Evolutionary conservation across 2,329 filamentous ascomycete genomes (phyloP), one percentile per base, ranked within the genome.

Genomic region (Colletotrichum agaves): DNA sequence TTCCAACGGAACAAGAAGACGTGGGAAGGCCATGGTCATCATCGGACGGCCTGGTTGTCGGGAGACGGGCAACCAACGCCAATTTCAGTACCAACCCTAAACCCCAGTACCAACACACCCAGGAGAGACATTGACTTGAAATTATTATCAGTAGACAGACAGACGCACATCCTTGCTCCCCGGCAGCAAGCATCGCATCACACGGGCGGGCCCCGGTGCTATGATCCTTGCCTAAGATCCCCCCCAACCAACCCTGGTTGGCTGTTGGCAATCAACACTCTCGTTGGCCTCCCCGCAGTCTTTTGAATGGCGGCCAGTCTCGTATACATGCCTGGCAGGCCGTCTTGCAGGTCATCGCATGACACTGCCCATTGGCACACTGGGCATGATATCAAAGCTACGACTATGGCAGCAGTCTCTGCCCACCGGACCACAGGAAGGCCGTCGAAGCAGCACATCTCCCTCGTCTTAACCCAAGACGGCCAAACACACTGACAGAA

Each of bases 401-500:
- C 17, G 17, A n/a, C 39, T n/a, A 33, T 57, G 37, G 31, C 27
- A 67, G 33, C 49, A 57, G 53, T 52, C 23, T 17, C n/a, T 19
- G 37, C 19, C 47, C 21, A 35, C 35, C 13, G 44, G 35, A 35
- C 19, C 23, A 37, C 15, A 44, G 17, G 5, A 19, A 44, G 3
- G n/a, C 17, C 15, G n/a, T 17, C 3, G 50, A 53, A 33, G 37
- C 37, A 58, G 53, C 52, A 31, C 27, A 60, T 43, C 55, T 64
- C 53, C 47, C 41, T 64, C 64, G 53, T 63, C 57, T 64, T 65
- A 68, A 65, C 61, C 65, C n/a, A 68, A 68, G 61, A 46, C 65
- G 65, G 65, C 47, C 53, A 65, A 64, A 59, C 46, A 44, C 58
- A 50, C 27, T 21, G 55, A 43, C 63, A 63, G 44, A 57, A 21